Evolutionary conservation across 2,329 filamentous ascomycete species (phyloP).

Genomic region (Dryadomyces sulphureus): DNA sequence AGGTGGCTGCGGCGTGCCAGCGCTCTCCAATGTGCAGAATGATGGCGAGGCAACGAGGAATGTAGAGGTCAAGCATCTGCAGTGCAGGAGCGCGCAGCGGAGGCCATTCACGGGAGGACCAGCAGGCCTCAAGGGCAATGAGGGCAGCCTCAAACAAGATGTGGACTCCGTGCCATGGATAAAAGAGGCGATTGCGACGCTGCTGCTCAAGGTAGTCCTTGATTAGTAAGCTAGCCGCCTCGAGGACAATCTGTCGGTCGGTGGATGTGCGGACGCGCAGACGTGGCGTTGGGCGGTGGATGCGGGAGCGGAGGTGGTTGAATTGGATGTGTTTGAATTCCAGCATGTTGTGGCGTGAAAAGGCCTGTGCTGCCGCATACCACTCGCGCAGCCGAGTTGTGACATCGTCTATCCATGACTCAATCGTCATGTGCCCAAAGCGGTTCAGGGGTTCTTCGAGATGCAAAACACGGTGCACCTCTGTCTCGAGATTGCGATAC

Average conservation of each 20-base stretch:
- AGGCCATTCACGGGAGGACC: background rate
- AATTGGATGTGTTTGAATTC: constrained; percentile 3
- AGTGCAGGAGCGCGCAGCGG: background rate
- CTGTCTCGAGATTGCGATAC: constrained; percentile 1
- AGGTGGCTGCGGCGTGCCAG: background rate
- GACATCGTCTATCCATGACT: background rate
- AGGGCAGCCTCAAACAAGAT: constrained; percentile 3
- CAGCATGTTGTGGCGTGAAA: constrained; percentile 1
- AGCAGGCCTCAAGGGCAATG: constrained; percentile 2
- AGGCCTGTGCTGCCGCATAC: background rate
- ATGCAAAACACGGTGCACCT: constrained; percentile 2
- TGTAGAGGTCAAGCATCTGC: background rate
- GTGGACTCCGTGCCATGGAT: constrained; percentile 4
- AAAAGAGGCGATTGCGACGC: constrained; percentile 1
- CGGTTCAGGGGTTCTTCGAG: background rate
- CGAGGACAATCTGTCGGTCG: constrained; percentile 1
- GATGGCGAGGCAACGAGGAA: background rate
- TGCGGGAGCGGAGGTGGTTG: constrained; percentile 1
- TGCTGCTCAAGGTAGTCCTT: constrained; percentile 2
- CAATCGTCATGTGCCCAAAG: background rate
- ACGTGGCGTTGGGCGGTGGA: constrained; percentile 1
- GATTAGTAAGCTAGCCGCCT: background rate
- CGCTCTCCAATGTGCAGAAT: background rate
- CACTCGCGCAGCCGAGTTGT: background rate
- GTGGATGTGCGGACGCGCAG: background rate